phyloP scores from a whole-genome alignment of 225 moss, liverwort and hornwort species.

The Sphagnum tenellum region DNA sequence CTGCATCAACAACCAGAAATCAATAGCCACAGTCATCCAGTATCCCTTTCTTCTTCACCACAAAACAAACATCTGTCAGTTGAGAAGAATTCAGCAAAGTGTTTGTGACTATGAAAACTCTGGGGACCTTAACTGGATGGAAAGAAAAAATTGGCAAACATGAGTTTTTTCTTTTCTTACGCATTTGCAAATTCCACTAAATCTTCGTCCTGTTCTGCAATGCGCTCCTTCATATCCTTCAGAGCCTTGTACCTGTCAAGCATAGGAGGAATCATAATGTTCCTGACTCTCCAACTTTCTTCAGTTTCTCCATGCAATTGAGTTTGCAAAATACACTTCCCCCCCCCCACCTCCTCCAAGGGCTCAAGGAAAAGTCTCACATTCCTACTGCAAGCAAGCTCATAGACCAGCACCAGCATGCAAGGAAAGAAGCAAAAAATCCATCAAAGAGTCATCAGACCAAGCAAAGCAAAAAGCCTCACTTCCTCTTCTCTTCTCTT shows the following conservation, averaged over 20 bases:
- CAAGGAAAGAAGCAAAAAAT: no score
- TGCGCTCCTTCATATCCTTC: conserved; percentile 46
- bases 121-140: not conserved
- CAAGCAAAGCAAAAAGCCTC: no score
- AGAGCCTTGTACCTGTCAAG: conserved; percentile 43
- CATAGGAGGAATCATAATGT: not conserved
- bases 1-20: conserved; percentile 20
- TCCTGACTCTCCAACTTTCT: no score
- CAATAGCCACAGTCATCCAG: no score
- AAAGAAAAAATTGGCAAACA: not conserved
- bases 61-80: no score
- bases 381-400: not conserved
- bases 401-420: not conserved
- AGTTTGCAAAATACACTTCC: not conserved
- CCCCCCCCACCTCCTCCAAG: not conserved
- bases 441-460: no score
- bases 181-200: conserved; percentile 53
- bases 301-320: not conserved
- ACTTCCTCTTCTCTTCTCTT: no score
- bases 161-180: conserved; percentile 9
- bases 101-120: not conserved
- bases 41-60: no score
- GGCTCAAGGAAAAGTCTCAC: not conserved
- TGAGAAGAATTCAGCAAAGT: no score
- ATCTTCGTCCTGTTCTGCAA: conserved; percentile 36